Evolutionary conservation across 192 early-diverging fungal genomes (phyloP), one percentile per base, ranked within the genome.

Genomic region (Podila horticola): DNA sequence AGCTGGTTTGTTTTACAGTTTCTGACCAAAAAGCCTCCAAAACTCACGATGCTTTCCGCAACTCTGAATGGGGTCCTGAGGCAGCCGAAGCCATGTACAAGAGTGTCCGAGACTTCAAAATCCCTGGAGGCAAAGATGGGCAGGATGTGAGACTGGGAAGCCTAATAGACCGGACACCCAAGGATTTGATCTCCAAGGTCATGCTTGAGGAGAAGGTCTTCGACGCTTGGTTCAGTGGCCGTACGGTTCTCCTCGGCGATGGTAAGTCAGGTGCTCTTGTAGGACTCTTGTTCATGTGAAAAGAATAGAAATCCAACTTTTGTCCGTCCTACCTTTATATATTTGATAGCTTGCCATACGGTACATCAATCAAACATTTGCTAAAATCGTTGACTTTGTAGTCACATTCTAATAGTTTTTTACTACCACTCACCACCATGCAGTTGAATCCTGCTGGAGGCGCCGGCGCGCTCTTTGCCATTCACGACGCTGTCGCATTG

Each of bases 401-500:
- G 20, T 1, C 11, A n/a, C 48, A 20, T n/a, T n/a, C n/a, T 41
- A 15, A 24, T 5, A 41, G 45, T 41, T 22, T 41, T 45, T 41
- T 26, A 34, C 48, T 64, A 20, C 4, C 36, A 22, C 19, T 5
- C 36, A 48, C 1, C 7, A 24, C 5, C n/a, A n/a, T 20, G 10
- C 36, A 26, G 48, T 41, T 64, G 7, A 45, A 12, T 22, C 48
- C 12, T 64, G 38, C 20, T 34, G 33, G 33, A 34, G 33, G 33
- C 6, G 33, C 33, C 6, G 33, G 33, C 6, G 33, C 33, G 33
- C 33, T 6, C 33, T 52, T 33, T 28, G 64, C 45, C 6, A 51
- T 66, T 45, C 64, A 66, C 3, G 64, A 66, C 31, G 48, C 64
- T 6, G 64, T 66, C 6, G 20, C 52, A 26, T 52, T 66, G 48